phyloP scores from a whole-genome alignment of 805 yeast genomes.

The Lipomyces sp. region DNA sequence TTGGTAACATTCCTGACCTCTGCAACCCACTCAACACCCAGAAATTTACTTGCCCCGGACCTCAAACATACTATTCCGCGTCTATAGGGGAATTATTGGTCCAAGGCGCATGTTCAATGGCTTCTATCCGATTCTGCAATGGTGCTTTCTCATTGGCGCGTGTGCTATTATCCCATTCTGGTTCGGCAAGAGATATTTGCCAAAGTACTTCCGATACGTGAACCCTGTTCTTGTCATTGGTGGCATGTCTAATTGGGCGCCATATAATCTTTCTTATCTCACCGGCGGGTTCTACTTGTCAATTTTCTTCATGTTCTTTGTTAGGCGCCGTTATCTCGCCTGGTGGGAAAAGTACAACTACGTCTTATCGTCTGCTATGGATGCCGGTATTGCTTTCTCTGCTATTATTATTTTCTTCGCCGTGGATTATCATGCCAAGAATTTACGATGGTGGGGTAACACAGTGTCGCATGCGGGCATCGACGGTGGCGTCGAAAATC shows the following conservation, averaged over 20 bases:
- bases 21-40: slow-evolving; percentile 53
- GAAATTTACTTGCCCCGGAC: slow-evolving; percentile 56
- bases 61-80: slow-evolving; percentile 57
- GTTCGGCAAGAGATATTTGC: slow-evolving; percentile 6
- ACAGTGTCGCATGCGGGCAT: slow-evolving; percentile 34
- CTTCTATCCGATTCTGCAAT: slow-evolving; percentile 58
- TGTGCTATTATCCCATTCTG: slow-evolving; percentile 39
- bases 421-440: slow-evolving; percentile 52
- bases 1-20: slow-evolving; percentile 48
- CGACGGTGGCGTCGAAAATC: slow-evolving; percentile 31
- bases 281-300: slow-evolving; percentile 47
- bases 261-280: slow-evolving; percentile 39
- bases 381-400: slow-evolving; percentile 69
- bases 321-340: slow-evolving; percentile 58
- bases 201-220: slow-evolving; percentile 8
- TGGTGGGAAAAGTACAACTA: slow-evolving; percentile 84
- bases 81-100: slow-evolving; percentile 70
- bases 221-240: slow-evolving; percentile 30
- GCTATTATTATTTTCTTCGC: slow-evolving; percentile 62
- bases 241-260: slow-evolving; percentile 48
- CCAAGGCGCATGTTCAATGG: slow-evolving; percentile 64
- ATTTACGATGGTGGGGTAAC: slow-evolving; percentile 70
- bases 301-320: slow-evolving; percentile 59
- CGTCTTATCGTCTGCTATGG: slow-evolving; percentile 66
- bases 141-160: slow-evolving; percentile 67